Conservation (phyloP, 306 rosid species). For the Cicer judaicum region DNA sequence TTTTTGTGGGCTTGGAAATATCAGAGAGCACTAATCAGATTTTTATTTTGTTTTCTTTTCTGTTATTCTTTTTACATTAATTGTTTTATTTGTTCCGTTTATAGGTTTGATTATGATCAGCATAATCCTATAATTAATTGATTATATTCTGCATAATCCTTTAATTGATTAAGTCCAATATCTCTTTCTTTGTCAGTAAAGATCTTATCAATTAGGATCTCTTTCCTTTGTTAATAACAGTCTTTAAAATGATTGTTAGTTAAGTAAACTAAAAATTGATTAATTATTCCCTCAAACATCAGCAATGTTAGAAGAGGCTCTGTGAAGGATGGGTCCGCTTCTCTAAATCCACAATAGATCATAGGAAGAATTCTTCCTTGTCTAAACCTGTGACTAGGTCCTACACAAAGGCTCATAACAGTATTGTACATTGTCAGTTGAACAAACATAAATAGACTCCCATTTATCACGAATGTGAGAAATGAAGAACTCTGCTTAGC, state of each 20-base stretch:
- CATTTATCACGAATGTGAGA: background rate
- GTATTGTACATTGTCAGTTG: slow-evolving; percentile 1
- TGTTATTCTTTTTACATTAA: background rate
- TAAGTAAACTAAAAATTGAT: background rate
- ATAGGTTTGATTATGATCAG: background rate
- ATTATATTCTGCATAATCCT: background rate
- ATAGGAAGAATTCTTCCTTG: background rate
- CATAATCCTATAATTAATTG: background rate
- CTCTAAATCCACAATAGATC: background rate
- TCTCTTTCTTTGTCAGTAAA: slow-evolving; percentile 4
- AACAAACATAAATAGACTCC: background rate
- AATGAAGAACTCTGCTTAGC: slow-evolving; percentile 11
- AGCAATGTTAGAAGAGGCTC: background rate
- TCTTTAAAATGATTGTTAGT: background rate
- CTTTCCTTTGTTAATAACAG: background rate
- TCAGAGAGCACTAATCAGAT: background rate
- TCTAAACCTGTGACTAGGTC: background rate
- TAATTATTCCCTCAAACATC: background rate
- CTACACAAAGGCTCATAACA: background rate
- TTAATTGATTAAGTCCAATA: background rate
- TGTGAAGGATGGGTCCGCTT: background rate
- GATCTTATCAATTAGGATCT: background rate
- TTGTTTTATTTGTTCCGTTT: background rate
- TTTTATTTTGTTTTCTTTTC: background rate
- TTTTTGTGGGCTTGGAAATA: background rate